phyloP scores from a whole-genome alignment of 2,329 filamentous ascomycete species.

The Helotiales sp. region DNA sequence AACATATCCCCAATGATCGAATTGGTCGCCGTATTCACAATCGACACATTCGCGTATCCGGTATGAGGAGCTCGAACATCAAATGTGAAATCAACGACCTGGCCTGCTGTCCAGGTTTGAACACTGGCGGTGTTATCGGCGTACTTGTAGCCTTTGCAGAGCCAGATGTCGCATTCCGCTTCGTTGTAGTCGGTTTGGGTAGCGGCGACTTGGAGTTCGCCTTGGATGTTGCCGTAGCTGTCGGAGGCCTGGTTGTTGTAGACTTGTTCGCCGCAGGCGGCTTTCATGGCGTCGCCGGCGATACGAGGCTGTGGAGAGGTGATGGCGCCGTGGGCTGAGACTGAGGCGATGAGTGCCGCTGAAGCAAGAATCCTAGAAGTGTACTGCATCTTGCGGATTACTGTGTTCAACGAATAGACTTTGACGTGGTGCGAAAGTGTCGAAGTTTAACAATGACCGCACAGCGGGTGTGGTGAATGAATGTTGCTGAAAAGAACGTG shows the following conservation, averaged over 20 bases:
- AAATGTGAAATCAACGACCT: constrained; percentile 44
- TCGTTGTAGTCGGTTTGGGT: constrained; percentile 33
- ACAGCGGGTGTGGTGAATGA: constrained; percentile 15
- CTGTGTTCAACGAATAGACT: not conserved
- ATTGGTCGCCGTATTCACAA: constrained; percentile 51
- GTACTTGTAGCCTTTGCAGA: constrained; percentile 50
- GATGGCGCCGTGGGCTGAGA: constrained; percentile 51
- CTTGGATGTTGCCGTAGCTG: constrained; percentile 36
- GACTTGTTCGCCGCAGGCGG: constrained; percentile 46
- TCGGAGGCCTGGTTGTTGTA: constrained; percentile 36
- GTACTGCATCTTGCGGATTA: constrained; percentile 30
- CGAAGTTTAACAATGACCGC: constrained; percentile 19
- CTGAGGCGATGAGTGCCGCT: constrained; percentile 38
- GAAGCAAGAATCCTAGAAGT: constrained; percentile 24
- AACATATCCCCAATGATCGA: constrained; percentile 48
- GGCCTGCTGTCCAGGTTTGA: constrained; percentile 44
- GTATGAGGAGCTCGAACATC: constrained; percentile 50
- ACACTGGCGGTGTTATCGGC: constrained; percentile 44
- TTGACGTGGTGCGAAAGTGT: not conserved
- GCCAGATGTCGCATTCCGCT: constrained; percentile 41
- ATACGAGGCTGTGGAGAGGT: constrained; percentile 42
- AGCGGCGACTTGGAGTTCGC: constrained; percentile 38
- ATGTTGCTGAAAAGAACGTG: constrained; percentile 24
- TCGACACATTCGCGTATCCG: constrained; percentile 54
- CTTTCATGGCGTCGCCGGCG: constrained; percentile 44